Conservation (phyloP, 2,329 filamentous ascomycete species). For the Xylariales sp. region DNA sequence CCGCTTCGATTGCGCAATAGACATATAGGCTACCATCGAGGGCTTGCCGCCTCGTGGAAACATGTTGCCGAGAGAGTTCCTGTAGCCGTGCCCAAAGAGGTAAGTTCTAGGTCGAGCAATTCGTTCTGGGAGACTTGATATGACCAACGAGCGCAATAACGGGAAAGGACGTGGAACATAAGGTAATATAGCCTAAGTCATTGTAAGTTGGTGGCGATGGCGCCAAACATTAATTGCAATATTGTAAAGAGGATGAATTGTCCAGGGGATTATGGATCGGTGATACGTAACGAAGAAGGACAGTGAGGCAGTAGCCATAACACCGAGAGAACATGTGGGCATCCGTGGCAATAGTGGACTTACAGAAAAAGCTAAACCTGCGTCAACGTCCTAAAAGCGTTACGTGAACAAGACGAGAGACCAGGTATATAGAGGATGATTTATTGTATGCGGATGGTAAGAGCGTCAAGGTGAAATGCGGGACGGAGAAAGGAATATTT, state of each 20-base stretch:
- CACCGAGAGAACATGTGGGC: background rate
- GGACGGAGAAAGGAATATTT: too few relatives aligned
- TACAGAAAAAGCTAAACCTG: background rate
- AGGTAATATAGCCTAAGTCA: too few relatives aligned
- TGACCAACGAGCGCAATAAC: background rate
- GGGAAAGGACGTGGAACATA: too few relatives aligned
- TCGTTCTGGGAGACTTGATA: background rate
- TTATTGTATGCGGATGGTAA: background rate
- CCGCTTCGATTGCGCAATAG: constrained; percentile 1
- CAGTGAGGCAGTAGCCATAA: background rate
- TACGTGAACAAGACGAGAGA: background rate
- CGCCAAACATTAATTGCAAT: too few relatives aligned
- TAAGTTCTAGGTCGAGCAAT: background rate
- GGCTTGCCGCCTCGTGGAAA: background rate
- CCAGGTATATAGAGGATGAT: background rate
- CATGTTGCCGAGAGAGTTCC: constrained; percentile 14
- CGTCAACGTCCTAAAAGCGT: constrained; percentile 1
- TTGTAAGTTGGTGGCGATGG: too few relatives aligned
- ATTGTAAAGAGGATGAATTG: background rate
- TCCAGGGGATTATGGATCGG: background rate
- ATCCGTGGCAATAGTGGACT: background rate
- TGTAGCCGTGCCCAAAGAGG: background rate
- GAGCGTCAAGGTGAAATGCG: background rate
- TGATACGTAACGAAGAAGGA: background rate
- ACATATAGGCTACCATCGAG: background rate